Conservation (phyloP, 768 basidiomycete species). For the Mycena indigotica region DNA sequence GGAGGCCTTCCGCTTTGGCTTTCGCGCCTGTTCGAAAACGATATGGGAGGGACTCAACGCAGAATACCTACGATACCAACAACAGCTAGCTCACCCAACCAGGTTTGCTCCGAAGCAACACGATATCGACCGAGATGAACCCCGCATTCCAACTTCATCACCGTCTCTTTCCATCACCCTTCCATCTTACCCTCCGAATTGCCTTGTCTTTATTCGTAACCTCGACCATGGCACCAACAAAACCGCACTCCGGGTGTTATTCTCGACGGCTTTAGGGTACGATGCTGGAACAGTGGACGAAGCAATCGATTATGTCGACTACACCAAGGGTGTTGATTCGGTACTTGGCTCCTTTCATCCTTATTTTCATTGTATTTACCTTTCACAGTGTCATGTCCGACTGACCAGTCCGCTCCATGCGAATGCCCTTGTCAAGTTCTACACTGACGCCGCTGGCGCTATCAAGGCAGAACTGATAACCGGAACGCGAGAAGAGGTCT, state of each 20-base stretch:
- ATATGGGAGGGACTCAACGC: constrained; percentile 66
- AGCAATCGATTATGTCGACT: constrained; percentile 79
- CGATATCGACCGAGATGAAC: constrained; percentile 24
- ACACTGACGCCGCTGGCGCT: constrained; percentile 29
- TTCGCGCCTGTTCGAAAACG: constrained; percentile 59
- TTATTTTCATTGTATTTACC: background rate
- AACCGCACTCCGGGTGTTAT: constrained; percentile 68
- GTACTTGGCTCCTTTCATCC: constrained; percentile 37
- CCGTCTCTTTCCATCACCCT: constrained; percentile 2
- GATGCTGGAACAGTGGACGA: constrained; percentile 15
- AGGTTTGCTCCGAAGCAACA: constrained; percentile 44
- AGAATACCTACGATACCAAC: constrained; percentile 70
- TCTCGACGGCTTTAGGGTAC: constrained; percentile 44
- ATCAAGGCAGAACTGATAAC: constrained; percentile 57
- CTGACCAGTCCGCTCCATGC: constrained; percentile 56
- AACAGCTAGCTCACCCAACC: constrained; percentile 53
- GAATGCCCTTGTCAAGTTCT: constrained; percentile 45
- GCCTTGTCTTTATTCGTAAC: constrained; percentile 72
- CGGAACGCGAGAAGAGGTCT: constrained; percentile 68
- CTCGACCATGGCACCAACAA: constrained; percentile 79
- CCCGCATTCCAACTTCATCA: background rate
- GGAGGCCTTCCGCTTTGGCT: constrained; percentile 60
- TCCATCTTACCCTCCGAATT: constrained; percentile 60
- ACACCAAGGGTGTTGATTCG: constrained; percentile 72
- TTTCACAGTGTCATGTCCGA: constrained; percentile 69